Conservation (phyloP, 73 alveolate genomes). For the Paramecium primaurelia region DNA sequence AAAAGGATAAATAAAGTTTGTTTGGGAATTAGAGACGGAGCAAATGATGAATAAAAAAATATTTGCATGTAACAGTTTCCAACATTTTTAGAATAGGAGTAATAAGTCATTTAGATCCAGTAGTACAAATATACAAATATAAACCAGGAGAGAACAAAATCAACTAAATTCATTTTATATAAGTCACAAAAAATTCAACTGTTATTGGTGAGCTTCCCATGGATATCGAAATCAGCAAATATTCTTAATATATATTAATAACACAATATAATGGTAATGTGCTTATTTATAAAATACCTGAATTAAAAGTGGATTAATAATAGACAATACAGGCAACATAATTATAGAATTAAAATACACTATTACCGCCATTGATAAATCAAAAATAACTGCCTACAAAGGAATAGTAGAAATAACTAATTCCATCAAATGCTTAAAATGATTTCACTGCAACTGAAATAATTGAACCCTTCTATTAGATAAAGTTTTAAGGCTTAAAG, state of each 20-base stretch:
- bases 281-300: conserved; percentile 47
- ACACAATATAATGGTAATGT: conserved; percentile 50
- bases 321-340: background rate
- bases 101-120: conserved; percentile 47
- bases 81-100: background rate
- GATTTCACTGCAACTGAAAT: background rate
- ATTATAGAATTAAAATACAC: background rate
- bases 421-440: background rate
- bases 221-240: conserved; percentile 22
- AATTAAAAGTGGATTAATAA: background rate
- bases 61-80: conserved; percentile 29
- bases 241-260: conserved; percentile 25
- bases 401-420: background rate
- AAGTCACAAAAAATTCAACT: conserved; percentile 37
- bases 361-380: background rate
- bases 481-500: conserved; percentile 39
- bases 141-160: conserved; percentile 54
- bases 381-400: background rate
- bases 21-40: background rate
- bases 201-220: conserved; percentile 36
- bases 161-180: background rate
- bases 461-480: conserved; percentile 7
- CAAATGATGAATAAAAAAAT: conserved; percentile 2
- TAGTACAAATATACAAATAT: conserved; percentile 24
- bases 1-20: conserved; percentile 35